Percentiles rank a stretch among this genome's conserved stretches.
Conservation (phyloP, 768 basidiomycete genomes). For the Agaricus blazei region DNA sequence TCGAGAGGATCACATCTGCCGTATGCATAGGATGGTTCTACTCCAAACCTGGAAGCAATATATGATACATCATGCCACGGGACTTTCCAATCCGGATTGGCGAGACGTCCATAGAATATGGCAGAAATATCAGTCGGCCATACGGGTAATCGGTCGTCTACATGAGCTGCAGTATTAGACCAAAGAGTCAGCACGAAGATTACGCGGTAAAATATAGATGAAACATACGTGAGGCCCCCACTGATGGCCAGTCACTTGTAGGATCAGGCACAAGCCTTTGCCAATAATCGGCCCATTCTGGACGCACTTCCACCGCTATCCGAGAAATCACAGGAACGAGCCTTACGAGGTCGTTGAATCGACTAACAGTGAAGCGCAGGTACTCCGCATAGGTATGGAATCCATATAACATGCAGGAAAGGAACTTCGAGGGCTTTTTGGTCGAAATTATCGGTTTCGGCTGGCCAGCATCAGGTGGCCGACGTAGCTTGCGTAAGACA, state of each 20-base stretch:
- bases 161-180: slow-evolving; percentile 35
- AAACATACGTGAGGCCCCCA: slow-evolving; percentile 4
- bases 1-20: slow-evolving; percentile 57
- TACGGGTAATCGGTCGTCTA: slow-evolving; percentile 70
- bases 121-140: slow-evolving; percentile 77
- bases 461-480: slow-evolving; percentile 21
- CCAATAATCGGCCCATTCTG: slow-evolving; percentile 95
- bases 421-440: slow-evolving; percentile 33
- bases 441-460: slow-evolving; percentile 17
- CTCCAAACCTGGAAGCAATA: slow-evolving; percentile 42
- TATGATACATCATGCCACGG: slow-evolving; percentile 46
- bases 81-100: slow-evolving; percentile 65
- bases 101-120: slow-evolving; percentile 54
- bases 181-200: slow-evolving; percentile 37
- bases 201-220: background rate
- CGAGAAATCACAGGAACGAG: slow-evolving; percentile 62
- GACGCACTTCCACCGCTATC: slow-evolving; percentile 57
- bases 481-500: slow-evolving; percentile 39
- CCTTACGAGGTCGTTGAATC: slow-evolving; percentile 48
- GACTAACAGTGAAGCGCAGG: slow-evolving; percentile 50
- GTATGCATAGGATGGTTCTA: slow-evolving; percentile 53
- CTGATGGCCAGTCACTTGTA: slow-evolving; percentile 49
- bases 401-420: slow-evolving; percentile 62
- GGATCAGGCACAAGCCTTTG: slow-evolving; percentile 69
- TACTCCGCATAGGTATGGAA: slow-evolving; percentile 79